These are phyloP conservation scores for Boletus sp. DNA, from an alignment of 768 basidiomycete genomes.

Conservation along the genomic window DNA sequence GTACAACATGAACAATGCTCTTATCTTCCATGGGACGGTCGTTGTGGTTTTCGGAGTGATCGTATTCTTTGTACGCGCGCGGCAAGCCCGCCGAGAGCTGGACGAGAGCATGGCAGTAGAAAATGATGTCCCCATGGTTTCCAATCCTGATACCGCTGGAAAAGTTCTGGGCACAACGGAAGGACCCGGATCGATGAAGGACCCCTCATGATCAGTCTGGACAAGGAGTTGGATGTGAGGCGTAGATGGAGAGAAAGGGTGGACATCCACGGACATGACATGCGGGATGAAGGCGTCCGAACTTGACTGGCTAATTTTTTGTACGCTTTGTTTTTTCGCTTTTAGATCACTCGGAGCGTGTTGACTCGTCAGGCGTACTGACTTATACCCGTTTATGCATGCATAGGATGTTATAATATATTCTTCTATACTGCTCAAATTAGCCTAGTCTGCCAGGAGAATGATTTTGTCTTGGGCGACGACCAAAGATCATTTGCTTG, in stretches of 20 bases:
- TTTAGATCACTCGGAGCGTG: background rate
- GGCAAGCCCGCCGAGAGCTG: constrained; percentile 58
- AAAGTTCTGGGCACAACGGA: background rate
- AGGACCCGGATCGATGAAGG: background rate
- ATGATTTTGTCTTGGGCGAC: background rate
- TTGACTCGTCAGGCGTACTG: background rate
- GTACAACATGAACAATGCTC: constrained; percentile 64
- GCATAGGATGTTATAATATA: background rate
- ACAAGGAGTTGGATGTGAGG: background rate
- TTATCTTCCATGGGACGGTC: constrained; percentile 65
- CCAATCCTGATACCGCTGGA: background rate
- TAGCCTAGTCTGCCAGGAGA: background rate
- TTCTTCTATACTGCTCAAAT: background rate
- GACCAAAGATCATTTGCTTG: background rate
- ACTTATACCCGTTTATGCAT: background rate
- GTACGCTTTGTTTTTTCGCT: background rate
- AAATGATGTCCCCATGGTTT: background rate
- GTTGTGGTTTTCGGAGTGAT: constrained; percentile 38
- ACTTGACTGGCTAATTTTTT: background rate
- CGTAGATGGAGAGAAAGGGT: background rate
- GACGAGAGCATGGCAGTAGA: constrained; percentile 52
- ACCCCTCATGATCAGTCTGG: background rate
- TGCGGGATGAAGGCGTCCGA: background rate
- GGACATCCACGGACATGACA: background rate
- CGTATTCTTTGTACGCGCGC: constrained; percentile 56